Conservation (phyloP, 1,284 basidiomycete species). For the Albatrellus sp. region DNA sequence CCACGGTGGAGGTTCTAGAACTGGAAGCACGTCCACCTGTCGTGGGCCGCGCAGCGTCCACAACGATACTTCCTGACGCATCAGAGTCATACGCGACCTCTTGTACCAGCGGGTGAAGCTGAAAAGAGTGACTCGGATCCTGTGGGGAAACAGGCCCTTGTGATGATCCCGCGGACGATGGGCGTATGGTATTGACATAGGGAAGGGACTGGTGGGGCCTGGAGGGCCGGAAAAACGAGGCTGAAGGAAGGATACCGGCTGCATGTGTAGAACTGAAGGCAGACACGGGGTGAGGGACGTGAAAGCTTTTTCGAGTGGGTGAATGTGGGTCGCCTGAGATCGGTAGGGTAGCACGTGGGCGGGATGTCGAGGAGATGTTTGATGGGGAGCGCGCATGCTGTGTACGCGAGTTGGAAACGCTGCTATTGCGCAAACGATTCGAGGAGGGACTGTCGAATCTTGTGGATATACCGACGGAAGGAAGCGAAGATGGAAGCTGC, state of each 20-base stretch:
- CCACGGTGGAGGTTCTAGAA: slow-evolving; percentile 19
- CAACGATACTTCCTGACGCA: slow-evolving; percentile 17
- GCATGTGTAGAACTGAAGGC: slow-evolving; percentile 38
- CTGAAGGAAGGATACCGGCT: slow-evolving; percentile 60
- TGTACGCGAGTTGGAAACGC: not conserved
- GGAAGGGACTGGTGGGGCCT: slow-evolving; percentile 31
- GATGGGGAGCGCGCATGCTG: slow-evolving; percentile 8
- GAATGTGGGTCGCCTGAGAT: slow-evolving; percentile 8
- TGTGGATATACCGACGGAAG: slow-evolving; percentile 11
- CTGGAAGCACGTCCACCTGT: slow-evolving; percentile 18
- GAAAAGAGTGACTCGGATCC: slow-evolving; percentile 15
- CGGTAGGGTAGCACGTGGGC: slow-evolving; percentile 5
- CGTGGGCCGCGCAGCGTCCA: slow-evolving; percentile 3
- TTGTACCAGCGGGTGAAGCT: slow-evolving; percentile 17
- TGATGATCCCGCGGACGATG: slow-evolving; percentile 23
- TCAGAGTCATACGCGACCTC: slow-evolving; percentile 19
- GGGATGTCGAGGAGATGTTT: slow-evolving; percentile 8
- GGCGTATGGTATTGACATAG: slow-evolving; percentile 13
- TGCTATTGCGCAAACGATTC: slow-evolving; percentile 6
- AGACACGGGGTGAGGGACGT: slow-evolving; percentile 7
- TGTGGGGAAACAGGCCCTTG: slow-evolving; percentile 18
- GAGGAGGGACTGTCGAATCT: slow-evolving; percentile 8
- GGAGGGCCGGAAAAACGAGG: slow-evolving; percentile 62
- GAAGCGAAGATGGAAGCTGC: slow-evolving; percentile 11
- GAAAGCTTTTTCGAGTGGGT: slow-evolving; percentile 8